Percentiles rank a stretch among this genome's conserved stretches.
phyloP scores from a whole-genome alignment of 2,329 filamentous ascomycete species.

The Microdochium bolleyi region DNA sequence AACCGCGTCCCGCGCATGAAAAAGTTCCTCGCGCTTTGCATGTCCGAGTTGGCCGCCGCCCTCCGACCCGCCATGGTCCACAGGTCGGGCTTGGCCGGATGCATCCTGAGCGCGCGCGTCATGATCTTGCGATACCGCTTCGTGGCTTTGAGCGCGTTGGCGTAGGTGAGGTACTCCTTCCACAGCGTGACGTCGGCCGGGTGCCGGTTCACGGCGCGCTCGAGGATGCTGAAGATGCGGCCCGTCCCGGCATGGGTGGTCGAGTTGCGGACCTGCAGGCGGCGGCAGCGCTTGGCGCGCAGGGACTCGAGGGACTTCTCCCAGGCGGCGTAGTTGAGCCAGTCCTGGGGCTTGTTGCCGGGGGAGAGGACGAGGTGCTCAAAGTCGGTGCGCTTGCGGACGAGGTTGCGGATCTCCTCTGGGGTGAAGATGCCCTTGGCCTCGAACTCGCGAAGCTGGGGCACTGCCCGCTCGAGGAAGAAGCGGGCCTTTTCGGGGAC shows the following conservation, averaged over 20 bases:
- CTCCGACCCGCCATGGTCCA: slow-evolving; percentile 82
- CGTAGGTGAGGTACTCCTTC: slow-evolving; percentile 84
- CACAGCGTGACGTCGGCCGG: slow-evolving; percentile 75
- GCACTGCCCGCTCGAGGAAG: slow-evolving; percentile 85
- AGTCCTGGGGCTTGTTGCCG: slow-evolving; percentile 69
- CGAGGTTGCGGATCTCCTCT: slow-evolving; percentile 85
- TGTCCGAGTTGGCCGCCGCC: slow-evolving; percentile 75
- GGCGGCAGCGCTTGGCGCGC: slow-evolving; percentile 73
- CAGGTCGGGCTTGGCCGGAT: slow-evolving; percentile 73
- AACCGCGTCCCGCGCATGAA: slow-evolving; percentile 89
- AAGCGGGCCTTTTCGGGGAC: slow-evolving; percentile 92
- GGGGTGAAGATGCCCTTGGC: slow-evolving; percentile 83
- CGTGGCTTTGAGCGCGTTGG: slow-evolving; percentile 57
- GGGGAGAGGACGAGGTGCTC: slow-evolving; percentile 85
- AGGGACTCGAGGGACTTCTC: slow-evolving; percentile 65
- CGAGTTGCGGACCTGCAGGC: slow-evolving; percentile 65
- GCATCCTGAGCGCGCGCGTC: slow-evolving; percentile 69
- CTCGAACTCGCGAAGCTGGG: slow-evolving; percentile 87
- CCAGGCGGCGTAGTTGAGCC: slow-evolving; percentile 73
- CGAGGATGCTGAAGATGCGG: slow-evolving; percentile 82
- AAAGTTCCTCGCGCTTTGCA: slow-evolving; percentile 73
- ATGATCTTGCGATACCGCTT: slow-evolving; percentile 59
- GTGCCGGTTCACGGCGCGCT: slow-evolving; percentile 78
- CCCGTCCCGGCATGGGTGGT: slow-evolving; percentile 67
- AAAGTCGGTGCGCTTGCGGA: slow-evolving; percentile 84